Percentiles rank a stretch among this genome's conserved stretches.
Conservation (phyloP, 2,329 filamentous ascomycete species). For the Phoma sp. region DNA sequence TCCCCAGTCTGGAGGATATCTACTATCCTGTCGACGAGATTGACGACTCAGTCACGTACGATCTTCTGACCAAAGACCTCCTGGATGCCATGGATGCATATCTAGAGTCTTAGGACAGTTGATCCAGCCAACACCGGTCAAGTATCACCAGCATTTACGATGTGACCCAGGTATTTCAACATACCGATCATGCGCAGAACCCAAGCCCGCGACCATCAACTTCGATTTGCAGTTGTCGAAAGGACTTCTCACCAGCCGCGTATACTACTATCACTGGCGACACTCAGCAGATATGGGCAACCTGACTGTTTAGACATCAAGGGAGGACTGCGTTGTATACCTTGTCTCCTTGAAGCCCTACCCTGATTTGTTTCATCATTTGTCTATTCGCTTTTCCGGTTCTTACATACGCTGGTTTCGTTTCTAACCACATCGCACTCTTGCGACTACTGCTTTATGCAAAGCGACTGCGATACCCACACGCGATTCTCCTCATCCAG, state of each 20-base stretch:
- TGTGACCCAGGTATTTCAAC: not conserved
- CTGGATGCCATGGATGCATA: slow-evolving; percentile 37
- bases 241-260: slow-evolving; percentile 11
- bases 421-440: too few species aligned
- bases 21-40: slow-evolving; percentile 48
- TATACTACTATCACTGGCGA: slow-evolving; percentile 8
- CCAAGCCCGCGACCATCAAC: slow-evolving; percentile 23
- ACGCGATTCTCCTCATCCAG: too few species aligned
- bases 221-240: slow-evolving; percentile 14
- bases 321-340: slow-evolving; percentile 4
- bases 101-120: slow-evolving; percentile 20
- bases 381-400: too few species aligned
- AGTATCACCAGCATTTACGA: not conserved
- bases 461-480: too few species aligned
- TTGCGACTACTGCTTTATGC: too few species aligned
- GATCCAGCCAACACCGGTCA: not conserved
- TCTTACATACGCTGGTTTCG: too few species aligned
- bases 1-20: slow-evolving; percentile 47
- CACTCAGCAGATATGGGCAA: not conserved
- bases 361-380: not conserved
- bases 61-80: slow-evolving; percentile 35
- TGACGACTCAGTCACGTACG: slow-evolving; percentile 33
- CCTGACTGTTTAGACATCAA: slow-evolving; percentile 1
- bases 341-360: not conserved
- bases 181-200: not conserved